Conservation (phyloP, 2,329 filamentous ascomycete species). For the Paecilomyces sp. region DNA sequence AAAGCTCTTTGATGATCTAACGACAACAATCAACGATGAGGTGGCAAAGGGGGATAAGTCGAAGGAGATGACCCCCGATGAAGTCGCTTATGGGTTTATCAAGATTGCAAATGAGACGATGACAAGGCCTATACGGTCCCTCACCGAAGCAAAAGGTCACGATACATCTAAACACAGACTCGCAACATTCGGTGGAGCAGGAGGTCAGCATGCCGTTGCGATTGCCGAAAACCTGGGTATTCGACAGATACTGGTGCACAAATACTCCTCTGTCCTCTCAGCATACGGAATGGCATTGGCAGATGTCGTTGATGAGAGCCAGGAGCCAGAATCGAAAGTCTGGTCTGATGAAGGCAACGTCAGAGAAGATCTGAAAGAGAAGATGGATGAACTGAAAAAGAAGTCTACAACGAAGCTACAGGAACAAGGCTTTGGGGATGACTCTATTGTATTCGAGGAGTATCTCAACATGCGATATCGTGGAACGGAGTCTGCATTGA, state of each 20-base stretch:
- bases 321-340: constrained; percentile 58
- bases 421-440: constrained; percentile 71
- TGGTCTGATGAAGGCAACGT: constrained; percentile 53
- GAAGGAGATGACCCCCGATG: constrained; percentile 63
- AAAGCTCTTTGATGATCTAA: constrained; percentile 66
- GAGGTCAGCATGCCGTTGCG: constrained; percentile 85
- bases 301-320: constrained; percentile 79
- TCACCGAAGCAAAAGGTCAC: constrained; percentile 70
- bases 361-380: constrained; percentile 57
- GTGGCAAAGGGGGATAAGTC: constrained; percentile 46
- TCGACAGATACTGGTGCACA: constrained; percentile 71
- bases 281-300: constrained; percentile 89
- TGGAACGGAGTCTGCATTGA: constrained; percentile 83
- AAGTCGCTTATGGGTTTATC: constrained; percentile 81
- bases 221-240: constrained; percentile 80
- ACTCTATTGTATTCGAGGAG: constrained; percentile 75
- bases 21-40: constrained; percentile 71
- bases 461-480: constrained; percentile 92
- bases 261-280: constrained; percentile 82
- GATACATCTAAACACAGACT: constrained; percentile 79
- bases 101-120: constrained; percentile 88
- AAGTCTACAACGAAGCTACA: constrained; percentile 61
- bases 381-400: constrained; percentile 73
- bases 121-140: constrained; percentile 44
- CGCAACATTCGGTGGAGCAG: constrained; percentile 82